Percentiles rank a stretch among this genome's conserved stretches.
Conservation (phyloP, 1,284 basidiomycete genomes). For the Apiotrichum brassicae region DNA sequence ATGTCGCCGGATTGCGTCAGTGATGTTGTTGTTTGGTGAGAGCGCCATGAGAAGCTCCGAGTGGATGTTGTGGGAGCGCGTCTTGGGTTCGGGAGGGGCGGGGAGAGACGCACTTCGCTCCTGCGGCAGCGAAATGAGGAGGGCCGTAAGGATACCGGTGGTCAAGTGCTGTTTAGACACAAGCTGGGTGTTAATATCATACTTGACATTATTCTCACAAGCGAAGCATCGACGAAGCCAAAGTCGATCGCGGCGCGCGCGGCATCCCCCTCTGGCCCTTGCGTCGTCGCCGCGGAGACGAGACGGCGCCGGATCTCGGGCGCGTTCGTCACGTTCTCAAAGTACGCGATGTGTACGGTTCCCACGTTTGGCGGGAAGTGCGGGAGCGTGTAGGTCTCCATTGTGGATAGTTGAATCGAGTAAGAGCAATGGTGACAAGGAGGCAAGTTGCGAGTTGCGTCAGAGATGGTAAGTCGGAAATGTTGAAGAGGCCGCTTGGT, state of each 20-base stretch:
- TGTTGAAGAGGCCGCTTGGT: too few relatives aligned
- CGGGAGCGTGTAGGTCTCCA: conserved; percentile 47
- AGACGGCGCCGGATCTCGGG: conserved; percentile 59
- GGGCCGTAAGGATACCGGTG: conserved; percentile 71
- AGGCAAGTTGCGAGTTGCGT: too few relatives aligned
- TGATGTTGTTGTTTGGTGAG: conserved; percentile 81
- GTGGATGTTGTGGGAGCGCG: conserved; percentile 49
- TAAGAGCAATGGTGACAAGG: too few relatives aligned
- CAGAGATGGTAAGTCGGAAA: too few relatives aligned
- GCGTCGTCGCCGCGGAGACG: conserved; percentile 58
- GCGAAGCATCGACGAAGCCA: conserved; percentile 72
- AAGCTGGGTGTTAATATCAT: conserved; percentile 24
- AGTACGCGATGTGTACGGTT: conserved; percentile 60
- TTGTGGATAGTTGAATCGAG: too few relatives aligned
- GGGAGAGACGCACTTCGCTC: conserved; percentile 4
- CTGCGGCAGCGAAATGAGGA: conserved; percentile 55
- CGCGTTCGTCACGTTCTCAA: conserved; percentile 61
- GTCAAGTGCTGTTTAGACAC: conserved; percentile 57
- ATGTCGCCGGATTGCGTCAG: conserved; percentile 74
- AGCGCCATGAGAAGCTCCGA: conserved; percentile 78
- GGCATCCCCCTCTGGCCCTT: conserved; percentile 58
- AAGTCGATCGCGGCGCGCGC: conserved; percentile 72
- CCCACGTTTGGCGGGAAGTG: conserved; percentile 34
- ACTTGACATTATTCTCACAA: conserved; percentile 44
- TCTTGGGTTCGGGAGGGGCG: conserved; percentile 19